A percentile compares a stretch with the other conserved stretches of the same genome.
These are phyloP conservation scores for Closterium sp. DNA, from an alignment of 139 green algal species.

Conservation along the genomic window DNA sequence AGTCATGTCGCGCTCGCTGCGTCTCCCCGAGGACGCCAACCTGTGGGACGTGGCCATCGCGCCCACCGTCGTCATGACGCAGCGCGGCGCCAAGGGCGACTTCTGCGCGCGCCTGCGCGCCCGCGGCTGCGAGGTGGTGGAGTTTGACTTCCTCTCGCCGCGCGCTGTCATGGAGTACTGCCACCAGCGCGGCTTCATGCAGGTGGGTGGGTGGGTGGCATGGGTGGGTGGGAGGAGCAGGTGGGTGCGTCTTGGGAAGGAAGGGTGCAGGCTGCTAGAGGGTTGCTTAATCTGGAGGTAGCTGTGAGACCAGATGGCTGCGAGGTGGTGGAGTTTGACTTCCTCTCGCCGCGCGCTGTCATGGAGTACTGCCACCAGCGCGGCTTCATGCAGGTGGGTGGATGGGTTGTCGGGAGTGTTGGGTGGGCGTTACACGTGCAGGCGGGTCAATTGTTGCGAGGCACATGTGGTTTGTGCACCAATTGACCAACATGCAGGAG, in stretches of 20 bases:
- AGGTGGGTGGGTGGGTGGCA: slow-evolving; percentile 29
- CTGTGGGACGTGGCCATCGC: slow-evolving; percentile 84
- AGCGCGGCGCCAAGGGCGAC: slow-evolving; percentile 69
- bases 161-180: slow-evolving; percentile 73
- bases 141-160: slow-evolving; percentile 95
- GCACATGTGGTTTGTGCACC: too few relatives aligned
- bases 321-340: slow-evolving; percentile 98
- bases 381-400: slow-evolving; percentile 75
- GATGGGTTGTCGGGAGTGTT: neutral
- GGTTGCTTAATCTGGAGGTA: too few relatives aligned
- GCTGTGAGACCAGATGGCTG: slow-evolving; percentile 74
- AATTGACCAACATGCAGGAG: too few relatives aligned
- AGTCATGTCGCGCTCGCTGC: slow-evolving; percentile 88
- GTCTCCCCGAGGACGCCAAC: slow-evolving; percentile 85
- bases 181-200: slow-evolving; percentile 85
- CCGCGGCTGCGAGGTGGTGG: slow-evolving; percentile 91
- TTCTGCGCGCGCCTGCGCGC: slow-evolving; percentile 30
- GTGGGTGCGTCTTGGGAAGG: neutral
- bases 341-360: slow-evolving; percentile 72
- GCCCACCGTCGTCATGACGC: slow-evolving; percentile 96
- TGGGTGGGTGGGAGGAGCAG: neutral
- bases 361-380: slow-evolving; percentile 83
- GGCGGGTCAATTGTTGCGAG: too few relatives aligned
- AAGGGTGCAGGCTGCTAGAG: too few relatives aligned
- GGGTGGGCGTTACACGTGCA: too few relatives aligned